phyloP scores from a whole-genome alignment of 2,329 filamentous ascomycete genomes.

The Ascosphaera pollenicola region DNA sequence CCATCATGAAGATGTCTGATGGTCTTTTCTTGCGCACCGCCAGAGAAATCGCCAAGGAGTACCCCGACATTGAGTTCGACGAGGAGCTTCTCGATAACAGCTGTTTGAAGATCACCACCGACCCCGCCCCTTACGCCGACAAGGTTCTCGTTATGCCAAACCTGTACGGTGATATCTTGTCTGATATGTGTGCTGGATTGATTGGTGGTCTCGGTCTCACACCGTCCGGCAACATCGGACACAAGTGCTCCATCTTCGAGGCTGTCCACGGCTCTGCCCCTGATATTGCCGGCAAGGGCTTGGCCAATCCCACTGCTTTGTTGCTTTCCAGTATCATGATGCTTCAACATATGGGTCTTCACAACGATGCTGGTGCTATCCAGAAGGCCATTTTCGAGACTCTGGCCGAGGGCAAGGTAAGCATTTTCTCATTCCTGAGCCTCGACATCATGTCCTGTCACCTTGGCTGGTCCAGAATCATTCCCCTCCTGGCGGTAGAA shows the following conservation, averaged over 20 bases:
- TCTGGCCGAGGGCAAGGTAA: slow-evolving; percentile 77
- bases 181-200: slow-evolving; percentile 96
- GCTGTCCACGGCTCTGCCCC: slow-evolving; percentile 94
- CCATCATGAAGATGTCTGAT: slow-evolving; percentile 99
- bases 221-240: slow-evolving; percentile 94
- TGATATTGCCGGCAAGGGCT: slow-evolving; percentile 85
- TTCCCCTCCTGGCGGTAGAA: not conserved
- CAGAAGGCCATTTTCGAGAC: slow-evolving; percentile 92
- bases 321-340: slow-evolving; percentile 98
- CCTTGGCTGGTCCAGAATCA: not conserved
- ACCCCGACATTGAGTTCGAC: slow-evolving; percentile 88
- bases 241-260: slow-evolving; percentile 99
- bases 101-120: slow-evolving; percentile 95
- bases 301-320: slow-evolving; percentile 93
- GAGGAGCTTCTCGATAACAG: slow-evolving; percentile 98
- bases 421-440: slow-evolving; percentile 6
- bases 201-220: slow-evolving; percentile 95
- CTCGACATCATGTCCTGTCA: slow-evolving; percentile 2
- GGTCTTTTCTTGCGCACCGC: slow-evolving; percentile 89
- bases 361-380: slow-evolving; percentile 64
- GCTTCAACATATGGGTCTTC: slow-evolving; percentile 93
- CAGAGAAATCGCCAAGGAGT: slow-evolving; percentile 76
- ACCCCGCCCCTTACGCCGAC: slow-evolving; percentile 93
- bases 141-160: slow-evolving; percentile 97
- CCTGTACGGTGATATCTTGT: slow-evolving; percentile 97